Conservation (phyloP, 2,329 filamentous ascomycete species). For the Berkeleyomyces basicola region DNA sequence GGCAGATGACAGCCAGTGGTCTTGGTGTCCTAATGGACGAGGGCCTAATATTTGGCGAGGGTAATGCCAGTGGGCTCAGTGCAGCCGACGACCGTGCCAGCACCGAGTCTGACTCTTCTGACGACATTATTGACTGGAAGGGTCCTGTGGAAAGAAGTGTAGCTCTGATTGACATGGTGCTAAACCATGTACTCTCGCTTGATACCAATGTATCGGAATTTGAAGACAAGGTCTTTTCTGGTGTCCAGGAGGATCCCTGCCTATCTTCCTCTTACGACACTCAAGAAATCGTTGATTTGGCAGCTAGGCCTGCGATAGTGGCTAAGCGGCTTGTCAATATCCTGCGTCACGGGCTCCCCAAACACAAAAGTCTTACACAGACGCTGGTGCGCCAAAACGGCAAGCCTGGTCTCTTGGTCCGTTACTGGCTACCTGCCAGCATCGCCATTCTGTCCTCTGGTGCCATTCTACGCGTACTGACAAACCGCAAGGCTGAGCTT, state of each 20-base stretch:
- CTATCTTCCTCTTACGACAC: slow-evolving; percentile 25
- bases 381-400: slow-evolving; percentile 48
- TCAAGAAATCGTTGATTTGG: not conserved
- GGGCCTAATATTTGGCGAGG: slow-evolving; percentile 48
- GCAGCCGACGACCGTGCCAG: slow-evolving; percentile 29
- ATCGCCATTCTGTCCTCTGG: slow-evolving; percentile 64
- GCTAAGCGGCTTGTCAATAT: slow-evolving; percentile 52
- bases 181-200: slow-evolving; percentile 51
- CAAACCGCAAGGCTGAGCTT: slow-evolving; percentile 61
- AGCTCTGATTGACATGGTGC: slow-evolving; percentile 69
- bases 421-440: slow-evolving; percentile 76
- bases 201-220: slow-evolving; percentile 47
- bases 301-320: slow-evolving; percentile 39
- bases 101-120: slow-evolving; percentile 17
- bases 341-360: slow-evolving; percentile 50
- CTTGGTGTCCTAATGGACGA: slow-evolving; percentile 79
- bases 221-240: slow-evolving; percentile 47
- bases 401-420: slow-evolving; percentile 54
- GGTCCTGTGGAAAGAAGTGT: slow-evolving; percentile 65
- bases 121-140: slow-evolving; percentile 41
- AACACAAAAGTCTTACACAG: slow-evolving; percentile 42
- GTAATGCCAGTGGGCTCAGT: not conserved
- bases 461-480: slow-evolving; percentile 64
- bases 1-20: slow-evolving; percentile 69
- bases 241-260: slow-evolving; percentile 44